These are phyloP conservation scores for Candida patagonica DNA, from an alignment of 805 yeast genomes.

Conservation along the genomic window DNA sequence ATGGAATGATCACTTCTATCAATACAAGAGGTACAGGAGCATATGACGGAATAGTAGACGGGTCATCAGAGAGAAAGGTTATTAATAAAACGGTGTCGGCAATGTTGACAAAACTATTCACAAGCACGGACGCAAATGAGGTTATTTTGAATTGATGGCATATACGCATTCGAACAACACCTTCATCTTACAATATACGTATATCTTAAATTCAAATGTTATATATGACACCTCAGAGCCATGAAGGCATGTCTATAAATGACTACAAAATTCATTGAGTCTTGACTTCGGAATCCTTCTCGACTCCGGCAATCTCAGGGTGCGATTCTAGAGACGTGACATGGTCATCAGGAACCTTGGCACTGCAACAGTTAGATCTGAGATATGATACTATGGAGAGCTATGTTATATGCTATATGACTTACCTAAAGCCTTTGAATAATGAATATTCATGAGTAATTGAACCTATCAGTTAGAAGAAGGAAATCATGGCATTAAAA, in stretches of 20 bases:
- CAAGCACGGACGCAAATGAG: not conserved
- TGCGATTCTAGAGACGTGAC: conserved; percentile 17
- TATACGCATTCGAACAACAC: not conserved
- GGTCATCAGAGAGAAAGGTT: conserved; percentile 4
- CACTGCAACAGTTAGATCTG: conserved; percentile 11
- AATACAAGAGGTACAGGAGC: conserved; percentile 11
- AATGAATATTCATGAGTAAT: conserved; percentile 26
- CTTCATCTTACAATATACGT: not conserved
- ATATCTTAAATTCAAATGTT: not conserved
- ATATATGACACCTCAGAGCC: not conserved
- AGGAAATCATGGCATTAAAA: not conserved
- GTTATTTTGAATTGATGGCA: not conserved
- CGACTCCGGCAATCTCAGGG: conserved; percentile 26
- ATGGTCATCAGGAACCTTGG: conserved; percentile 25
- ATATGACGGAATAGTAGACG: conserved; percentile 6
- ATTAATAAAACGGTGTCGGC: conserved; percentile 10
- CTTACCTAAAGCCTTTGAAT: conserved; percentile 28
- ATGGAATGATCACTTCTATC: conserved; percentile 9
- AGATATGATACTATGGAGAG: not conserved
- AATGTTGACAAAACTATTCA: conserved; percentile 7
- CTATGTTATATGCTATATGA: not conserved
- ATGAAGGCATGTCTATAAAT: too few species aligned
- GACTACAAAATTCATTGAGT: conserved; percentile 18
- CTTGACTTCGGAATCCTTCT: conserved; percentile 25
- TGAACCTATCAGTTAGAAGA: conserved; percentile 14